Conservation (phyloP, 106 monocot genomes). For the Vanilla planifolia region DNA sequence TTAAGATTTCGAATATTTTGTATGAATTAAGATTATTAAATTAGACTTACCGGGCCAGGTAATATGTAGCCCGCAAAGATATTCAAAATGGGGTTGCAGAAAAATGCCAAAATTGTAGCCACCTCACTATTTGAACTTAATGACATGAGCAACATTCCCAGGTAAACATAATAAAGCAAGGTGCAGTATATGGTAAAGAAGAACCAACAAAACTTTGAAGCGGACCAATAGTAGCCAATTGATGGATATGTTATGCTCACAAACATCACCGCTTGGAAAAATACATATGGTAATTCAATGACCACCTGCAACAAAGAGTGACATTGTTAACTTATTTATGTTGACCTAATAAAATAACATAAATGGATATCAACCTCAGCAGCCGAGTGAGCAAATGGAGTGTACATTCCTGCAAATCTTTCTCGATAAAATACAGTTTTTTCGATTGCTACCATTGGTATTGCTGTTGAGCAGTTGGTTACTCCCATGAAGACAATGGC, state of each 20-base stretch:
- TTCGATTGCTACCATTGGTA: constrained; percentile 35
- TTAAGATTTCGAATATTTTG: too few species aligned
- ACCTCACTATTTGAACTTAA: constrained; percentile 7
- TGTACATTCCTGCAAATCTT: constrained; percentile 58
- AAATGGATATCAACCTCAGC: background rate
- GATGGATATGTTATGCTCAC: constrained; percentile 6
- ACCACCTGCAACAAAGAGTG: background rate
- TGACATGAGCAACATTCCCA: constrained; percentile 14
- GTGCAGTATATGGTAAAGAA: constrained; percentile 11
- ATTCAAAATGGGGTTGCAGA: constrained; percentile 5
- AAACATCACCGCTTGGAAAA: constrained; percentile 6
- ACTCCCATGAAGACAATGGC: constrained; percentile 19
- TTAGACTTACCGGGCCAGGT: constrained; percentile 19
- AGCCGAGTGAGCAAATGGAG: background rate
- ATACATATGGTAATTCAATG: constrained; percentile 5
- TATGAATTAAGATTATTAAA: too few species aligned
- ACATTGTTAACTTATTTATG: background rate
- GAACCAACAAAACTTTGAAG: constrained; percentile 11
- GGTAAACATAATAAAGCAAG: constrained; percentile 9
- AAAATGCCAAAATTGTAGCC: background rate
- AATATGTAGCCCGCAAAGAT: constrained; percentile 8
- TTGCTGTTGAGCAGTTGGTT: constrained; percentile 24
- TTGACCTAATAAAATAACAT: too few species aligned
- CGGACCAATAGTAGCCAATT: constrained; percentile 17
- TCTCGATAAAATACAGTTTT: constrained; percentile 35